A percentile compares a stretch with the other conserved stretches of the same genome.
Evolutionary conservation across 768 basidiomycete genomes (phyloP).

Genomic region (Suillus occidentalis): DNA sequence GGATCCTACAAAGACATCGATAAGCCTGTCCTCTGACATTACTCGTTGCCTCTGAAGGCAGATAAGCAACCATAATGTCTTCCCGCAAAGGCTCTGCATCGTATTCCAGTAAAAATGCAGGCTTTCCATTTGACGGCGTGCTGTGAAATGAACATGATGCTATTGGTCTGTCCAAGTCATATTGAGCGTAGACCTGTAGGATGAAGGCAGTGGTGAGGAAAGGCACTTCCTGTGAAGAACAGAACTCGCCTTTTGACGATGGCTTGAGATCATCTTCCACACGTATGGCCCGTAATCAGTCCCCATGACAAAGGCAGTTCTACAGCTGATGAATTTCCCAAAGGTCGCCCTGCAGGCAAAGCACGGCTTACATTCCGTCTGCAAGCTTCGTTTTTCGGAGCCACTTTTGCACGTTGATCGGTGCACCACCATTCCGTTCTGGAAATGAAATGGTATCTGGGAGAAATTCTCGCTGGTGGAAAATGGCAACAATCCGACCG

Average conservation of each 20-base stretch:
- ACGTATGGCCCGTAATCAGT: constrained; percentile 25
- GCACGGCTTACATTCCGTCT: constrained; percentile 24
- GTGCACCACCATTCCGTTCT: constrained; percentile 5
- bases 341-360: neutral
- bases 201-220: neutral
- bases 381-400: constrained; percentile 24
- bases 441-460: constrained; percentile 30
- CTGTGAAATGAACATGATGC: constrained; percentile 23
- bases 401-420: constrained; percentile 27
- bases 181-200: constrained; percentile 23
- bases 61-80: constrained; percentile 29
- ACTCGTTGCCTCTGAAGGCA: constrained; percentile 27
- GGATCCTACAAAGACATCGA: constrained; percentile 27
- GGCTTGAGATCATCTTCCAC: constrained; percentile 26
- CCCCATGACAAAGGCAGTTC: constrained; percentile 20
- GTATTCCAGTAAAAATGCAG: constrained; percentile 23
- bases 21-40: constrained; percentile 22
- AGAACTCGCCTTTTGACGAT: constrained; percentile 22
- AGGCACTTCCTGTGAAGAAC: neutral
- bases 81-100: constrained; percentile 28
- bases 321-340: constrained; percentile 1
- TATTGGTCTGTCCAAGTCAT: constrained; percentile 23
- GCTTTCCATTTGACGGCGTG: constrained; percentile 9
- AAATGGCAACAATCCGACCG: constrained; percentile 19
- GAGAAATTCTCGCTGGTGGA: constrained; percentile 29